Base-by-base conservation (phyloP, 2,329 filamentous ascomycete species). In the Stachybotrys chlorohalonatus region DNA sequence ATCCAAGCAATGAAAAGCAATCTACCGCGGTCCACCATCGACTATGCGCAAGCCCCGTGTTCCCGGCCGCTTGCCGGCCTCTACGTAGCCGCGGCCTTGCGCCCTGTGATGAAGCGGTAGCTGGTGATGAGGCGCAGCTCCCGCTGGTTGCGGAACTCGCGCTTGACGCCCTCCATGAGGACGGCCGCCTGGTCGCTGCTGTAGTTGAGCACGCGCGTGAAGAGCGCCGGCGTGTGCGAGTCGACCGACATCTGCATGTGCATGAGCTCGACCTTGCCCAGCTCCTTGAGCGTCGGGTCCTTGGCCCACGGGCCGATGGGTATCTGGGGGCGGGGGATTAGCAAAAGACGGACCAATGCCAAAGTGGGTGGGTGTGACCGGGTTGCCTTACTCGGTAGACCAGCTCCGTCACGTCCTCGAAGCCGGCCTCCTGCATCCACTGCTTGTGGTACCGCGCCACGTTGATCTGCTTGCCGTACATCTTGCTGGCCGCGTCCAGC, bases 101-200 rank as follows among this genome's bases (percentile, higher is more conserved):
- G 63, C 15, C 68, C 68, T 2, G 59, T 59, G 45, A 71, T 62
- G 36, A 71, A 70, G 11, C 68, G 67, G 51, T 70, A 71, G 51
- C 57, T 61, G 4, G 68, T 70, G 45, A 71, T 70, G 31, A 71
- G 55, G 39, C 64, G 59, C 48, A 67, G 59, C 53, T 70, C 66
- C 52, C 61, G 66, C 46, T 47, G 46, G 54, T 63, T 67, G 7
- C 69, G 61, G 57, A 71, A 68, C 60, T 72, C 69, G 39, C 65
- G 60, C 56, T 70, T 69, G 11, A 75, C 73, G 11, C 79, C 77
- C 49, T 77, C 69, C 57, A 76, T 73, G 49, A 80, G 59, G 1
- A 70, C 62, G 55, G 68, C 61, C 0, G 72, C 71, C 24, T 73
- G 70, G 47, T 77, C 73, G 9, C 73, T 63, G 1, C 70, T 62